These are phyloP conservation scores for Nelumbo lutea DNA, from an alignment of 164 flowering plant species.

Conservation along the genomic window DNA sequence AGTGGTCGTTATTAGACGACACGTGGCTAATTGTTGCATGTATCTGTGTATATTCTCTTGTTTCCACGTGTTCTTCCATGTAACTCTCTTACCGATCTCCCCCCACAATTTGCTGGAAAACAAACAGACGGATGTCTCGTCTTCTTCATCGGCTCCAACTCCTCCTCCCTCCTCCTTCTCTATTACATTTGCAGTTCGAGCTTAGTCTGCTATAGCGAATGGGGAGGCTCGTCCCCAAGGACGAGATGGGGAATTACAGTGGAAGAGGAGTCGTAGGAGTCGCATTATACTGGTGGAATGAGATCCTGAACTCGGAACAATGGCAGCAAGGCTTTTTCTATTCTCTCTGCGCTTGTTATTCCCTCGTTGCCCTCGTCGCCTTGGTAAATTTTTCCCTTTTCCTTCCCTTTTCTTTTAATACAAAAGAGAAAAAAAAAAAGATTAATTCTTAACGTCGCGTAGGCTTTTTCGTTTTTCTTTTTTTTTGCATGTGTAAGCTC, in stretches of 20 bases:
- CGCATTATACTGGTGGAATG: conserved; percentile 35
- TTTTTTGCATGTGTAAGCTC: too few species aligned
- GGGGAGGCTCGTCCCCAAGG: background rate
- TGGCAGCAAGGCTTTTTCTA: conserved; percentile 42
- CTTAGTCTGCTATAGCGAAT: conserved; percentile 4
- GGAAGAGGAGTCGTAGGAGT: background rate
- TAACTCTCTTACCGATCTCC: background rate
- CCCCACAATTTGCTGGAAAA: too few species aligned
- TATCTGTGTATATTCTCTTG: background rate
- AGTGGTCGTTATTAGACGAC: background rate
- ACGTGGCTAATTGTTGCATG: background rate
- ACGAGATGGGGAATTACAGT: background rate
- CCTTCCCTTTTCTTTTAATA: background rate
- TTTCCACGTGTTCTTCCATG: background rate
- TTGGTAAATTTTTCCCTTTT: conserved; percentile 22
- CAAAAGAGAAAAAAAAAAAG: too few species aligned
- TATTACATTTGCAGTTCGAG: background rate
- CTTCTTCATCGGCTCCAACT: too few species aligned
- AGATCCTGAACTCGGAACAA: conserved; percentile 31
- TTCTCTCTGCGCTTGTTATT: conserved; percentile 37
- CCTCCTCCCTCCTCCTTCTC: background rate
- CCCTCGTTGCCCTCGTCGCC: conserved; percentile 41
- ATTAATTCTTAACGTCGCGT: background rate
- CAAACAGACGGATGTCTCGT: too few species aligned
- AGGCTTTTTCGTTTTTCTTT: background rate